Conservation (phyloP, 352 stramenopile genomes). For the Phytophthora sp. region DNA sequence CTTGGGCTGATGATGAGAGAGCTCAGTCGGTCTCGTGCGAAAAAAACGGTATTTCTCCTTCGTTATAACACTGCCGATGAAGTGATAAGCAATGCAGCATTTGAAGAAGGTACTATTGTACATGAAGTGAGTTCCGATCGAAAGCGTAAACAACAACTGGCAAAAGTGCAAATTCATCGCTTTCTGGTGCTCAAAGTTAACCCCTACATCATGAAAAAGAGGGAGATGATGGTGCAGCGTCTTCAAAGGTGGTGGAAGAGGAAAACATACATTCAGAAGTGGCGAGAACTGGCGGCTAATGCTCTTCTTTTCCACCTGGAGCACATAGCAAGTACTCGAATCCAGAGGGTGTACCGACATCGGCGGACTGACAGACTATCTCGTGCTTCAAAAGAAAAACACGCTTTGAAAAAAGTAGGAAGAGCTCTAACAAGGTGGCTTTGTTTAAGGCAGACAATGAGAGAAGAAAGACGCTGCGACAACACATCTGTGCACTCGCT, state of each 20-base stretch:
- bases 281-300: conserved; percentile 22
- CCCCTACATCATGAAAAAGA: conserved; percentile 51
- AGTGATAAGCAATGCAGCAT: not conserved
- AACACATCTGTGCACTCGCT: conserved; percentile 27
- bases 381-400: conserved; percentile 36
- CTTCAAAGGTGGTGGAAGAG: conserved; percentile 56
- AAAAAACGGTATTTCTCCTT: conserved; percentile 45
- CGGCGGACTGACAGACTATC: conserved; percentile 40
- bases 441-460: conserved; percentile 42
- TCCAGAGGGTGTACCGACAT: conserved; percentile 50
- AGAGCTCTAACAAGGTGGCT: conserved; percentile 54
- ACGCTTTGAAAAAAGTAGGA: conserved; percentile 38
- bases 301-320: not conserved
- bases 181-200: conserved; percentile 60
- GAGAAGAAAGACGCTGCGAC: conserved; percentile 42
- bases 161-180: conserved; percentile 40
- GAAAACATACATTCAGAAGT: conserved; percentile 26
- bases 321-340: conserved; percentile 37
- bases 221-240: conserved; percentile 52
- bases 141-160: conserved; percentile 21
- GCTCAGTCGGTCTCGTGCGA: conserved; percentile 36
- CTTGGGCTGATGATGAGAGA: conserved; percentile 40
- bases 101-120: not conserved
- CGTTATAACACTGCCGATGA: conserved; percentile 53
- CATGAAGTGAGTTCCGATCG: not conserved